Percentiles rank a stretch among this genome's conserved stretches.
Evolutionary conservation across 2,329 filamentous ascomycete species (phyloP).

Genomic region (Metarhizium sp.): DNA sequence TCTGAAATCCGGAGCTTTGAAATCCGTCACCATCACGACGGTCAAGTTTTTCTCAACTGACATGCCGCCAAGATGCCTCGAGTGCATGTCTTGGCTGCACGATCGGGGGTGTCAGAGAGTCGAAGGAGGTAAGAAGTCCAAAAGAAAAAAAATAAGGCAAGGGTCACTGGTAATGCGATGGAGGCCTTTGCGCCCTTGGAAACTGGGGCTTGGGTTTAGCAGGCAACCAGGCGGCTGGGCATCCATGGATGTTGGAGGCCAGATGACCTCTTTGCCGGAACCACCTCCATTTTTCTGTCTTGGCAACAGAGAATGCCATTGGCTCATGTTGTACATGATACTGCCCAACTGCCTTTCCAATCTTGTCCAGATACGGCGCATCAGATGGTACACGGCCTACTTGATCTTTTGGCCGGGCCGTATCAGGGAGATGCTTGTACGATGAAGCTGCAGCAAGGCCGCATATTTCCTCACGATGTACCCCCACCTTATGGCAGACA

Average conservation of each 20-base stretch:
- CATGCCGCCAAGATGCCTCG: not conserved
- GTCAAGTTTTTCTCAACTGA: not conserved
- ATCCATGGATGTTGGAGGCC: not conserved
- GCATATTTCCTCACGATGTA: not conserved
- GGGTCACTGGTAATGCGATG: too few relatives aligned
- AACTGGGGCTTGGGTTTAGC: not conserved
- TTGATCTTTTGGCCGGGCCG: not conserved
- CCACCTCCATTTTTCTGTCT: not conserved
- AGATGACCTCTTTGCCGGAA: constrained; percentile 1
- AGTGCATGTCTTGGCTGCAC: not conserved
- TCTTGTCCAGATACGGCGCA: not conserved
- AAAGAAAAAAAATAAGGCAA: not conserved
- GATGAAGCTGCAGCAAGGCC: not conserved
- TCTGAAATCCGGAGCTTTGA: not conserved
- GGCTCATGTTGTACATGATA: not conserved
- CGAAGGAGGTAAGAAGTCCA: not conserved
- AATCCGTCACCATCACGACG: not conserved
- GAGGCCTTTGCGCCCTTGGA: not conserved
- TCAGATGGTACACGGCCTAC: not conserved
- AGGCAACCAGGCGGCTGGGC: not conserved
- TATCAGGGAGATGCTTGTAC: not conserved
- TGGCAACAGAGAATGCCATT: not conserved
- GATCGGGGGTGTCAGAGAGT: not conserved
- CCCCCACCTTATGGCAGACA: not conserved
- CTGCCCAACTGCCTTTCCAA: not conserved